Percentiles rank a stretch among this genome's conserved stretches.
These are phyloP conservation scores for Stephanodiscus triporus DNA, from an alignment of 108 stramenopile species.

Conservation along the genomic window DNA sequence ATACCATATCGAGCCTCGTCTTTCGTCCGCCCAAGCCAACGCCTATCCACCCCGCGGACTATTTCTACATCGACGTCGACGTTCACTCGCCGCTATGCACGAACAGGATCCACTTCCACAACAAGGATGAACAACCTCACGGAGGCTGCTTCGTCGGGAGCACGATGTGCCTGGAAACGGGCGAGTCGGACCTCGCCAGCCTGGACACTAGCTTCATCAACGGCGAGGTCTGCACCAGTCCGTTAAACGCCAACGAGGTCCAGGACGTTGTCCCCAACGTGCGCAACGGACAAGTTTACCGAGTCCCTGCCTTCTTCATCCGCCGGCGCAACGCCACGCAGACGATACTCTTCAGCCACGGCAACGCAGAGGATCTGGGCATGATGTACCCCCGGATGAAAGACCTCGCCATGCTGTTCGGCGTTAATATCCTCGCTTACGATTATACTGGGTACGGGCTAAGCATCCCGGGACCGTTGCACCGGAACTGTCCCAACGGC, in stretches of 20 bases:
- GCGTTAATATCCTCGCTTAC: slow-evolving; percentile 80
- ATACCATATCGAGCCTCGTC: slow-evolving; percentile 50
- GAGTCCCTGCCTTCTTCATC: slow-evolving; percentile 57
- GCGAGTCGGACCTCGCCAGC: slow-evolving; percentile 11
- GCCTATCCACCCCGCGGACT: slow-evolving; percentile 40
- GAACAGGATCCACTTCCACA: neutral
- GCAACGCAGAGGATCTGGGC: slow-evolving; percentile 82
- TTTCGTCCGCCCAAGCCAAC: slow-evolving; percentile 55
- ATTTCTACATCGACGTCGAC: slow-evolving; percentile 50
- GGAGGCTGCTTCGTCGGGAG: slow-evolving; percentile 20
- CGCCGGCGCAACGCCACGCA: slow-evolving; percentile 42
- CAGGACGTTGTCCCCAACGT: slow-evolving; percentile 2
- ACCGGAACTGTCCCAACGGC: neutral
- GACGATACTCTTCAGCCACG: slow-evolving; percentile 74
- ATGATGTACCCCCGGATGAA: slow-evolving; percentile 59
- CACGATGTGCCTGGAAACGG: neutral
- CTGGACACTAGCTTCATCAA: slow-evolving; percentile 9
- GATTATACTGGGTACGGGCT: slow-evolving; percentile 85
- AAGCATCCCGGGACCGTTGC: slow-evolving; percentile 23
- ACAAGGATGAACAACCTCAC: slow-evolving; percentile 46
- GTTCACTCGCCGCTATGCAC: slow-evolving; percentile 26
- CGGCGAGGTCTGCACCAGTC: neutral
- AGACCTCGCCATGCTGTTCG: slow-evolving; percentile 47
- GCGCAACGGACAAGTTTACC: slow-evolving; percentile 18
- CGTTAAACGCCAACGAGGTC: neutral